These are phyloP conservation scores for Globisporangium yorkense DNA, from an alignment of 352 stramenopile species.

Conservation along the genomic window DNA sequence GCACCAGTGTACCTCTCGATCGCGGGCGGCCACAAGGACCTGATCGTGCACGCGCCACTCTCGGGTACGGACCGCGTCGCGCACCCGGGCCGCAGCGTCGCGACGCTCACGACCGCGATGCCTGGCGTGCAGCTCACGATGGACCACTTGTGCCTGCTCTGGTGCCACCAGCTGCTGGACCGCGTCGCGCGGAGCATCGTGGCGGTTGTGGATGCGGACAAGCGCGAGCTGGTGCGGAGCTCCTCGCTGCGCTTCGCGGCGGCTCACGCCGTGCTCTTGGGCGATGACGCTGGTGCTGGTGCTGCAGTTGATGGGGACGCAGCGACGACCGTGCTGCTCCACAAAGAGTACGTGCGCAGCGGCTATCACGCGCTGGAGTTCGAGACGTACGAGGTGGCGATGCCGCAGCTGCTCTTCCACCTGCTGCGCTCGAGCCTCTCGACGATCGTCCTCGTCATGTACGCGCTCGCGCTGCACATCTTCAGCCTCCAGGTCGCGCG, in stretches of 20 bases:
- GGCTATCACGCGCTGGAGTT: slow-evolving; percentile 53
- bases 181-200: slow-evolving; percentile 55
- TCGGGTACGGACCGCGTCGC: slow-evolving; percentile 30
- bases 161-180: slow-evolving; percentile 80
- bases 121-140: slow-evolving; percentile 55
- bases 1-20: slow-evolving; percentile 63
- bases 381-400: slow-evolving; percentile 28
- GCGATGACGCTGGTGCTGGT: not conserved
- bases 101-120: slow-evolving; percentile 50
- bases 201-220: slow-evolving; percentile 47
- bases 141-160: slow-evolving; percentile 80
- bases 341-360: slow-evolving; percentile 40
- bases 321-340: slow-evolving; percentile 21
- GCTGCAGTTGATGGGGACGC: slow-evolving; percentile 1
- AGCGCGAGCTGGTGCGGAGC: slow-evolving; percentile 33
- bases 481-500: slow-evolving; percentile 52
- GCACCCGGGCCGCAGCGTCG: slow-evolving; percentile 26
- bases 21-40: slow-evolving; percentile 77
- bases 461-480: slow-evolving; percentile 55
- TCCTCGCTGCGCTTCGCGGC: slow-evolving; percentile 34
- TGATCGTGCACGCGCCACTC: slow-evolving; percentile 53
- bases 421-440: slow-evolving; percentile 42
- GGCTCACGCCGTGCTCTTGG: slow-evolving; percentile 38
- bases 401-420: slow-evolving; percentile 43
- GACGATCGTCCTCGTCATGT: slow-evolving; percentile 57